Evolutionary conservation across 2,329 filamentous ascomycete genomes (phyloP).

Genomic region (Endocalyx cinctus): DNA sequence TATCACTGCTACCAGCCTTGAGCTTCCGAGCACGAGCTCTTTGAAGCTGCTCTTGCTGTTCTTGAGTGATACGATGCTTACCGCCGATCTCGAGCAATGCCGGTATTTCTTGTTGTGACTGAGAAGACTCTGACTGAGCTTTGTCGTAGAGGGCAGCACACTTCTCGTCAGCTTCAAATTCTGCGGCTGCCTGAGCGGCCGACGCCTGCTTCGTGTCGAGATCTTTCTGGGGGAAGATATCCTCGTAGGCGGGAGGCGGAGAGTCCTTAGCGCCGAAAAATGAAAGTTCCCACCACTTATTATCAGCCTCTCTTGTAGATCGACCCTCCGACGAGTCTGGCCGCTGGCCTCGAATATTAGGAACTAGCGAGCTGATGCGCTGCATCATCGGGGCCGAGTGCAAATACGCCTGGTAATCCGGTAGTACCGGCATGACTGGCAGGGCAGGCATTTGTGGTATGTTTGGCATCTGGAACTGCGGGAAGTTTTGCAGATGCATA

Average conservation of each 20-base stretch:
- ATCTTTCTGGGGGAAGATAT: slow-evolving; percentile 62
- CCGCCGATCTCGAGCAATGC: slow-evolving; percentile 54
- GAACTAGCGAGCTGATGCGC: slow-evolving; percentile 67
- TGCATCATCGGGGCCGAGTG: slow-evolving; percentile 60
- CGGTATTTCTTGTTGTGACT: slow-evolving; percentile 28
- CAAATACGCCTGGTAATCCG: slow-evolving; percentile 68
- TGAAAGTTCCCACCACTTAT: slow-evolving; percentile 65
- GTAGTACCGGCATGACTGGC: slow-evolving; percentile 58
- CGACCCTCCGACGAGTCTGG: slow-evolving; percentile 42
- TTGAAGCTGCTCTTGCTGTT: slow-evolving; percentile 60
- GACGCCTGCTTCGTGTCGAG: slow-evolving; percentile 54
- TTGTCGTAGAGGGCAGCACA: slow-evolving; percentile 51
- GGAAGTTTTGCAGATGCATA: slow-evolving; percentile 60
- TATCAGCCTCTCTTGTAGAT: slow-evolving; percentile 41
- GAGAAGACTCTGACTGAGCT: slow-evolving; percentile 26
- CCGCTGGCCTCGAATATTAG: slow-evolving; percentile 52
- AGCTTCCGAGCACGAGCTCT: slow-evolving; percentile 57
- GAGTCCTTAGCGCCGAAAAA: slow-evolving; percentile 41
- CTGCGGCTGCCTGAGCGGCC: slow-evolving; percentile 53
- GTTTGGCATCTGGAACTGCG: slow-evolving; percentile 59
- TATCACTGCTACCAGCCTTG: slow-evolving; percentile 59
- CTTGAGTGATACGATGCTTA: slow-evolving; percentile 59
- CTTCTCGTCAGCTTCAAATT: slow-evolving; percentile 55
- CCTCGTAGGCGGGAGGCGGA: slow-evolving; percentile 71
- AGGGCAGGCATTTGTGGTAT: slow-evolving; percentile 58